Conservation (phyloP, 2,329 filamentous ascomycete species). For the Dendryphion nanum region DNA sequence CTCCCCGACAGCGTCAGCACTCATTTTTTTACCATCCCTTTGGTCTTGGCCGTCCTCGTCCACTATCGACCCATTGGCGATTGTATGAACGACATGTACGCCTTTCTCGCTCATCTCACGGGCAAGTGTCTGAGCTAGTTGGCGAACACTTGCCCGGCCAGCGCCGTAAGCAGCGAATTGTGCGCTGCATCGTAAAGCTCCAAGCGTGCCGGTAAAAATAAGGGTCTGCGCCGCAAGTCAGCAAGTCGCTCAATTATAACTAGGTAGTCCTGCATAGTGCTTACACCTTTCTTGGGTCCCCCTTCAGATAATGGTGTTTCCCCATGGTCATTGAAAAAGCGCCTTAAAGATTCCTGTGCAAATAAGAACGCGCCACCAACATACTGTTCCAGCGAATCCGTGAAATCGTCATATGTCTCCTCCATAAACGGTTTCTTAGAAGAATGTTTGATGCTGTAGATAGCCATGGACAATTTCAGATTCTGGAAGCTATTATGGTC, state of each 20-base stretch:
- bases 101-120: constrained; percentile 58
- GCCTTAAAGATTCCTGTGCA: constrained; percentile 51
- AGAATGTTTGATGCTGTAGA: constrained; percentile 58
- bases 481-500: constrained; percentile 47
- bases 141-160: constrained; percentile 51
- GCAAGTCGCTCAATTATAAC: neutral
- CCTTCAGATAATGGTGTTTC: constrained; percentile 47
- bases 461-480: constrained; percentile 52
- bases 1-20: constrained; percentile 57
- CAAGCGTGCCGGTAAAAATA: constrained; percentile 58
- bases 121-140: constrained; percentile 56
- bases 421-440: constrained; percentile 56
- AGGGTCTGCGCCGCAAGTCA: constrained; percentile 36
- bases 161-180: constrained; percentile 58
- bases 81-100: constrained; percentile 59
- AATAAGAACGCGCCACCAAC: constrained; percentile 58
- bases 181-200: constrained; percentile 53
- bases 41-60: constrained; percentile 52
- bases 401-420: constrained; percentile 49
- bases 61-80: constrained; percentile 55
- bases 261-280: constrained; percentile 7
- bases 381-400: constrained; percentile 51
- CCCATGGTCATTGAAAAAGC: constrained; percentile 54
- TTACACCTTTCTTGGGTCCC: constrained; percentile 52
- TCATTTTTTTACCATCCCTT: constrained; percentile 55